These are phyloP conservation scores for Corymbia maculata DNA, from an alignment of 345 rosid species.

Conservation along the genomic window DNA sequence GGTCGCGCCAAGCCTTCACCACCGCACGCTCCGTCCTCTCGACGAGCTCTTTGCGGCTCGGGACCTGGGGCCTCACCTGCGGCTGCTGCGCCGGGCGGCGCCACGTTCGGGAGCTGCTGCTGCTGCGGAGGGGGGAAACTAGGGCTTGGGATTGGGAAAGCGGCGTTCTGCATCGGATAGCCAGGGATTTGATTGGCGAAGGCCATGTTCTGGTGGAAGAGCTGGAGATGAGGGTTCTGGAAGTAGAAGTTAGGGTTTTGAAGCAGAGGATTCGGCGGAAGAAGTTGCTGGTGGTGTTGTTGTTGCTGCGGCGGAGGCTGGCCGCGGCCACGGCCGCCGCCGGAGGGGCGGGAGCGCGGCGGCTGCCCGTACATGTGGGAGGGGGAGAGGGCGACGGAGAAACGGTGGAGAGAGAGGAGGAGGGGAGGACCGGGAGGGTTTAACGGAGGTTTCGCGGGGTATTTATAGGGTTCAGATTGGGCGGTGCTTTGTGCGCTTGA, in stretches of 20 bases:
- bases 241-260: constrained; percentile 10
- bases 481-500: background rate
- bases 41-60: constrained; percentile 1
- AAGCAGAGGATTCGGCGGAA: background rate
- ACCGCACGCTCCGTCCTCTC: constrained; percentile 36
- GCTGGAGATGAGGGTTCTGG: constrained; percentile 15
- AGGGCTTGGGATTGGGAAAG: background rate
- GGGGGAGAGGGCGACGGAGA: background rate
- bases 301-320: constrained; percentile 6
- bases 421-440: too few relatives aligned
- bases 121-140: constrained; percentile 9
- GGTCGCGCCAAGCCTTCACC: constrained; percentile 22
- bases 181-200: constrained; percentile 7
- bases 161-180: constrained; percentile 18
- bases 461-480: background rate
- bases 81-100: background rate
- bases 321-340: constrained; percentile 10
- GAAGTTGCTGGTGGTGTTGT: background rate
- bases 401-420: background rate
- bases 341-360: constrained; percentile 2
- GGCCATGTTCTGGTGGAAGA: constrained; percentile 14
- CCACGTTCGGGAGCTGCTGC: background rate
- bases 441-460: background rate
- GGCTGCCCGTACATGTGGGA: constrained; percentile 13
- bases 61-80: constrained; percentile 13